Evolutionary conservation across 176 grass and related monocot species (phyloP).

Genomic region (Cymbopogon citratus): DNA sequence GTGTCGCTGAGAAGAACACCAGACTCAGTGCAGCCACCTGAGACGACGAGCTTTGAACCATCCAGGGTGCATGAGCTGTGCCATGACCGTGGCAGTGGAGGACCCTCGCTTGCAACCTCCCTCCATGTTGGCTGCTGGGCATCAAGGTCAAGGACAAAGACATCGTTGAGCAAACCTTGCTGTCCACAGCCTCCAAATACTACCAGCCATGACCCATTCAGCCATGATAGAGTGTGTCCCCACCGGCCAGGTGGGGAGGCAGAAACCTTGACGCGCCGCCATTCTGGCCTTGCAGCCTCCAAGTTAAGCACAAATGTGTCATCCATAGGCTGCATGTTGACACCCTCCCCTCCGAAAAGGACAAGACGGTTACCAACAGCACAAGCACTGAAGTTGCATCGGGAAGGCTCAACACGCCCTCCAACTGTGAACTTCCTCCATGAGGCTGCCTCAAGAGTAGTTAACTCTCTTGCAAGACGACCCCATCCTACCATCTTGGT

Average conservation of each 20-base stretch:
- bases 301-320: slow-evolving; percentile 97
- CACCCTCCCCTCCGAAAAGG: slow-evolving; percentile 89
- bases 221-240: slow-evolving; percentile 88
- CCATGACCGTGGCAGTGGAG: slow-evolving; percentile 88
- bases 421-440: slow-evolving; percentile 95
- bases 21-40: slow-evolving; percentile 75
- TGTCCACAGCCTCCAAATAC: slow-evolving; percentile 92
- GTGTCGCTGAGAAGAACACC: slow-evolving; percentile 89
- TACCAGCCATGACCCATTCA: slow-evolving; percentile 91
- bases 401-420: slow-evolving; percentile 86
- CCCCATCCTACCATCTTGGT: slow-evolving; percentile 84
- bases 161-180: slow-evolving; percentile 77
- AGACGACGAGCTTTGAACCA: slow-evolving; percentile 88
- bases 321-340: slow-evolving; percentile 96
- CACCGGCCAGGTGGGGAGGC: slow-evolving; percentile 84
- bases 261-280: slow-evolving; percentile 72
- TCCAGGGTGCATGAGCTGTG: slow-evolving; percentile 93
- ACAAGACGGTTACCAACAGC: slow-evolving; percentile 84
- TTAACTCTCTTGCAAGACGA: slow-evolving; percentile 89
- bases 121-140: slow-evolving; percentile 88
- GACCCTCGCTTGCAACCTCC: slow-evolving; percentile 49
- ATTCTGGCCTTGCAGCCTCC: slow-evolving; percentile 71
- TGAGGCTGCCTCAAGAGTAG: slow-evolving; percentile 88
- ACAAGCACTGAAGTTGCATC: slow-evolving; percentile 95
- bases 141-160: slow-evolving; percentile 86